Conservation (phyloP, 371 early-diverging fungal species). For the Rhizopus stolonifer region DNA sequence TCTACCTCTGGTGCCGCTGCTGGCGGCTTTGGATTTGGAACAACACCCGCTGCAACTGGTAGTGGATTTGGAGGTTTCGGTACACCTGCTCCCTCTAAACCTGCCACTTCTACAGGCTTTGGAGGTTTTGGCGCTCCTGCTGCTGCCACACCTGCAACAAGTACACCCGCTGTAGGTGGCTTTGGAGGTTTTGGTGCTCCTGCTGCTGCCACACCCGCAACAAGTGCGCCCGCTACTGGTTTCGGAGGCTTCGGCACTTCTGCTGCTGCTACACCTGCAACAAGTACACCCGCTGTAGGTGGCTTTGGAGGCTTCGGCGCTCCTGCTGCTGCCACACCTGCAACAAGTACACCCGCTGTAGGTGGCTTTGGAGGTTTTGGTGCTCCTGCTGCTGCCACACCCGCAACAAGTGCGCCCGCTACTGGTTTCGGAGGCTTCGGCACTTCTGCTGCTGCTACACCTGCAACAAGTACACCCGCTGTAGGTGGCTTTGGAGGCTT, state of each 20-base stretch:
- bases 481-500: no score
- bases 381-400: conserved; percentile 5
- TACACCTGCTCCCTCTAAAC: background rate
- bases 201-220: conserved; percentile 6
- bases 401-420: conserved; percentile 11
- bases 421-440: conserved; percentile 34
- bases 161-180: conserved; percentile 7
- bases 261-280: conserved; percentile 7
- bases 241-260: conserved; percentile 11
- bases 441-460: conserved; percentile 4
- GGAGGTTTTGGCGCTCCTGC: no score
- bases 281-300: no score
- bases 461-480: no score
- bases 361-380: conserved; percentile 13
- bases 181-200: conserved; percentile 9
- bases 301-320: no score
- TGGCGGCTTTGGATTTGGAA: conserved; percentile 9
- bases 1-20: conserved; percentile 7
- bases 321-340: conserved; percentile 19
- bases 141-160: conserved; percentile 10
- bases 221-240: conserved; percentile 10
- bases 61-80: conserved; percentile 17
- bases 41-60: background rate
- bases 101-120: conserved; percentile 10
- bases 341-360: background rate